Evolutionary conservation across 2,329 filamentous ascomycete species (phyloP).

Genomic region (Colletotrichum paranaense): DNA sequence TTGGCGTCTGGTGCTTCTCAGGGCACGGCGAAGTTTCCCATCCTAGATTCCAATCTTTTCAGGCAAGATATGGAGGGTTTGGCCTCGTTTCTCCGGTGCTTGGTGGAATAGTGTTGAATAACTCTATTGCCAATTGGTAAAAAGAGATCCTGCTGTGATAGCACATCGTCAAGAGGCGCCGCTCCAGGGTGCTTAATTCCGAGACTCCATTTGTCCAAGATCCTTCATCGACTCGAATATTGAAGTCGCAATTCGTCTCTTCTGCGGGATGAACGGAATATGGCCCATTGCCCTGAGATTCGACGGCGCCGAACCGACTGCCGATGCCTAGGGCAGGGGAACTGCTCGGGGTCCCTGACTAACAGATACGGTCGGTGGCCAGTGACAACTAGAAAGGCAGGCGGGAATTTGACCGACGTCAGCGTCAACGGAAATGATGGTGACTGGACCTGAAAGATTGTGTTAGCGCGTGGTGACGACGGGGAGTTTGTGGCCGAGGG

Average conservation of each 20-base stretch:
- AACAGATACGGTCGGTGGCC: conserved; percentile 1
- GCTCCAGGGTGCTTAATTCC: background rate
- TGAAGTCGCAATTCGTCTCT: background rate
- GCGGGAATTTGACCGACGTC: conserved; percentile 31
- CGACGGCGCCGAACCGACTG: background rate
- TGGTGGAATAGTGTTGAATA: background rate
- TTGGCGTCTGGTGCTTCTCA: conserved; percentile 1
- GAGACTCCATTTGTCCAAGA: background rate
- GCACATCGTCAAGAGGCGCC: background rate
- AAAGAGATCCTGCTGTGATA: background rate
- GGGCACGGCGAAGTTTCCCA: background rate
- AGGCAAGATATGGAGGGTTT: background rate
- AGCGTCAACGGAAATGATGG: conserved; percentile 9
- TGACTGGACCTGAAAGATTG: background rate
- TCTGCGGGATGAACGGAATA: background rate
- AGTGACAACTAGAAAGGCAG: background rate
- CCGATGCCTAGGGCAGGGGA: background rate
- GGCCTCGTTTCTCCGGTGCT: background rate
- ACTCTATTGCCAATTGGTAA: background rate
- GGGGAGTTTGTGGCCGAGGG: conserved; percentile 11
- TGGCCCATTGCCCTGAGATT: background rate
- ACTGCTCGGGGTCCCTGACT: conserved; percentile 19
- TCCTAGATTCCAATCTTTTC: background rate
- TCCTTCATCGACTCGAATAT: background rate
- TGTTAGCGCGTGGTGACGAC: conserved; percentile 11